Base-by-base conservation (phyloP, 2,329 filamentous ascomycete genomes). In the Xylariaceae sp. region DNA sequence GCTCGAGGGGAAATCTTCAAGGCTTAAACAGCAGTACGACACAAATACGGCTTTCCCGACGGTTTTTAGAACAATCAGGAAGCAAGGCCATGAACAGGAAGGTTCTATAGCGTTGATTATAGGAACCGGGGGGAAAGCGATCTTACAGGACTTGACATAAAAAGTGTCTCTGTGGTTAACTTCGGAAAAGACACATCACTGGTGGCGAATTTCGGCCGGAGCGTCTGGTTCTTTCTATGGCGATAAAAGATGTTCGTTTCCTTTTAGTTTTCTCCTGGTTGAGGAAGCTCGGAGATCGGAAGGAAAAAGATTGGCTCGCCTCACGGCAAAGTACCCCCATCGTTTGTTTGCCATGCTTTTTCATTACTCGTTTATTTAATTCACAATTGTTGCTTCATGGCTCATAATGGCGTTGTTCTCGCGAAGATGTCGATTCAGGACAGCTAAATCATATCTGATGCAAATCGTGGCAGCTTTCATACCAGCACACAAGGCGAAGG, bases 221-320 rank as follows among this genome's bases (percentile, higher is more conserved):
- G 51, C 55, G 47, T 55, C 22, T 52, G 55, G 47, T 49, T 53
- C 42, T 40, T 35, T 41, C 43, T 23, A 32, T 33, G 40, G 33
- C 25, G 39, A 27, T 38, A 43, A 39, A 23, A 37, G 34, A 35
- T 25, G 12, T 17, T 40, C 36, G 32, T 48, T 42, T 43, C 38
- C 20, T 41, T 45, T 48, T 39, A 33, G 40, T 47, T 48, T 46
- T 50, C 44, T 40, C 22, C 44, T 27, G 44, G 40, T 36, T 32
- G 35, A 34, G 36, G n/a, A 32, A 39, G 49, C 50, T 52, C 33
- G 50, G 44, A 45, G 37, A 47, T 42, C 50, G 52, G 40, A 52
- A 46, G 56, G 57, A 53, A 55, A 58, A 64, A 64, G 59, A 64
- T 54, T 62, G 60, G 61, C 55, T 57, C 58, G 64, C 64, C 64